These are phyloP conservation scores for Ascochyta koolunga DNA, from an alignment of 2,329 filamentous ascomycete genomes.

Conservation along the genomic window DNA sequence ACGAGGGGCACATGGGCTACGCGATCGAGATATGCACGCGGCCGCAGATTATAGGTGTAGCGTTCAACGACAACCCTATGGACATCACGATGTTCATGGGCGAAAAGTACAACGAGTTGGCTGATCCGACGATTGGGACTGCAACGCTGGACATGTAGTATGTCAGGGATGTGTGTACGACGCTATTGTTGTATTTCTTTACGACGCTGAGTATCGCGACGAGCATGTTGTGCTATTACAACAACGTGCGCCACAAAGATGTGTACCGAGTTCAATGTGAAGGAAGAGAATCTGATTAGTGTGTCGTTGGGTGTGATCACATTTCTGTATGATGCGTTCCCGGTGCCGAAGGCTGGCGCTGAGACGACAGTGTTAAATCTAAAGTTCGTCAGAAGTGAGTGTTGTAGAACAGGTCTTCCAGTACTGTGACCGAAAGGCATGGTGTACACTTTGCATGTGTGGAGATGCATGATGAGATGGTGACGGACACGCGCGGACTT, in stretches of 20 bases:
- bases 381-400: conserved; percentile 42
- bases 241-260: conserved; percentile 49
- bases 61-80: conserved; percentile 52
- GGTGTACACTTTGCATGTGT: conserved; percentile 37
- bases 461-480: conserved; percentile 34
- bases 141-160: conserved; percentile 39
- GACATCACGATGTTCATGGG: conserved; percentile 54
- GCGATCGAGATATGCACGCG: conserved; percentile 52
- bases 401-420: not conserved
- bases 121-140: conserved; percentile 37
- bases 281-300: conserved; percentile 46
- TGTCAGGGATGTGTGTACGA: conserved; percentile 38
- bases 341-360: conserved; percentile 39
- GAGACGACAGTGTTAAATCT: conserved; percentile 49
- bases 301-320: conserved; percentile 48
- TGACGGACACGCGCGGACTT: conserved; percentile 32
- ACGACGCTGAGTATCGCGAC: conserved; percentile 47
- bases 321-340: conserved; percentile 48
- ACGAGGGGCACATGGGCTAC: conserved; percentile 51
- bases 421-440: conserved; percentile 18
- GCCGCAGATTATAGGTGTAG: conserved; percentile 53
- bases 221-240: conserved; percentile 48
- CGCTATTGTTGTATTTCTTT: conserved; percentile 46
- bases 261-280: conserved; percentile 46
- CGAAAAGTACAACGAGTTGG: conserved; percentile 52